These are phyloP conservation scores for Benincasa hispida DNA, from an alignment of 306 rosid species.

Conservation along the genomic window DNA sequence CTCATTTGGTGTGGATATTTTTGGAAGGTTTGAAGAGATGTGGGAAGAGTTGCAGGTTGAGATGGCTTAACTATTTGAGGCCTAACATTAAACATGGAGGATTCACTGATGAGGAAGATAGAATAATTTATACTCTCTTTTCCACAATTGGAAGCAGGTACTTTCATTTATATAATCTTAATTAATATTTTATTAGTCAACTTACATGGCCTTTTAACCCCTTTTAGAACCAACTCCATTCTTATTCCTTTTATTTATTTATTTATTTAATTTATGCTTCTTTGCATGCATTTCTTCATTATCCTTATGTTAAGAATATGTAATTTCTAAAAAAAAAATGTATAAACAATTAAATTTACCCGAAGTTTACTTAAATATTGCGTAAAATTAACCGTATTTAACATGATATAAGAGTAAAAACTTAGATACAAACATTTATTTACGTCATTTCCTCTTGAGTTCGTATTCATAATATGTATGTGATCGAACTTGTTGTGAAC, in stretches of 20 bases:
- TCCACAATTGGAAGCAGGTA: conserved; percentile 9
- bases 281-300: neutral
- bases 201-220: neutral
- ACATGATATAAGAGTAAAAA: too few relatives aligned
- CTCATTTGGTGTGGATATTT: neutral
- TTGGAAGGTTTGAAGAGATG: conserved; percentile 7
- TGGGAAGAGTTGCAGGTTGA: conserved; percentile 7
- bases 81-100: conserved; percentile 9
- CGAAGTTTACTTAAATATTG: neutral
- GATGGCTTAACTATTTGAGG: conserved; percentile 8
- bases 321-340: neutral
- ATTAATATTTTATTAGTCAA: neutral
- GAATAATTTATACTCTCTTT: neutral
- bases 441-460: too few relatives aligned
- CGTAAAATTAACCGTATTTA: too few relatives aligned
- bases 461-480: too few relatives aligned
- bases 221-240: neutral
- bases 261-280: neutral
- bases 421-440: too few relatives aligned
- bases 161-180: neutral
- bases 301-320: neutral
- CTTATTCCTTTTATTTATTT: neutral
- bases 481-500: too few relatives aligned
- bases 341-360: neutral
- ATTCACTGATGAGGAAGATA: conserved; percentile 7